These are phyloP conservation scores for Coemansia sp. DNA, from an alignment of 192 early-diverging fungal species.

Conservation along the genomic window DNA sequence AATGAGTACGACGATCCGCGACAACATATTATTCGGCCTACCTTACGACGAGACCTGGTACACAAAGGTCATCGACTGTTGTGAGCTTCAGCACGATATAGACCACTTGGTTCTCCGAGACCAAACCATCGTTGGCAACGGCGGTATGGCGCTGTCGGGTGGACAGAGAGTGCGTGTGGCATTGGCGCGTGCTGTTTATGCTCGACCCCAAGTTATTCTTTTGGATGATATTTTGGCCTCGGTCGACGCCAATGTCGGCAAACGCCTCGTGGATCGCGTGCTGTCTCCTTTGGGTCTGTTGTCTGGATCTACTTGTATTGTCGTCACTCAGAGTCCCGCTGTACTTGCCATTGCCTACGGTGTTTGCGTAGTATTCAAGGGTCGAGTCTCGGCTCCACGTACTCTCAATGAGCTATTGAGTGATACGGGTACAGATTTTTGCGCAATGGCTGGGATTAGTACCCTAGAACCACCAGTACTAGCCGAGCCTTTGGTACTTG, in stretches of 20 bases:
- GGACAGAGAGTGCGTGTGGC: conserved; percentile 70
- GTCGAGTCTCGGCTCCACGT: conserved; percentile 14
- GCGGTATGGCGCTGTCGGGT: conserved; percentile 62
- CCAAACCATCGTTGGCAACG: conserved; percentile 59
- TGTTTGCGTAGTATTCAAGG: conserved; percentile 55
- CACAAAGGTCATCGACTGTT: conserved; percentile 9
- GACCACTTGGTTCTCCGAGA: conserved; percentile 37
- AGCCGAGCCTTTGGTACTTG: background rate
- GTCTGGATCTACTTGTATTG: conserved; percentile 44
- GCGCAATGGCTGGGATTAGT: background rate
- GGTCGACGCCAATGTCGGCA: conserved; percentile 63
- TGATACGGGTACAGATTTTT: background rate
- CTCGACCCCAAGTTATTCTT: conserved; percentile 68
- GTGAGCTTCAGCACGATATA: conserved; percentile 41
- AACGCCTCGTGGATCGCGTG: conserved; percentile 60
- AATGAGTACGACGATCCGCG: conserved; percentile 48
- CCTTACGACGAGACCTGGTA: conserved; percentile 38
- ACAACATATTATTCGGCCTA: conserved; percentile 49
- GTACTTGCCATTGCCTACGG: conserved; percentile 54
- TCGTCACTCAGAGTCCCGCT: conserved; percentile 58
- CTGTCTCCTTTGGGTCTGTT: conserved; percentile 60
- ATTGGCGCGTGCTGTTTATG: conserved; percentile 74
- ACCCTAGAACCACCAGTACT: background rate
- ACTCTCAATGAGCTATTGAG: background rate
- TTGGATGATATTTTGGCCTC: conserved; percentile 73